These are phyloP conservation scores for Myriosclerotinia duriaeana DNA, from an alignment of 2,329 filamentous ascomycete genomes.

Conservation along the genomic window DNA sequence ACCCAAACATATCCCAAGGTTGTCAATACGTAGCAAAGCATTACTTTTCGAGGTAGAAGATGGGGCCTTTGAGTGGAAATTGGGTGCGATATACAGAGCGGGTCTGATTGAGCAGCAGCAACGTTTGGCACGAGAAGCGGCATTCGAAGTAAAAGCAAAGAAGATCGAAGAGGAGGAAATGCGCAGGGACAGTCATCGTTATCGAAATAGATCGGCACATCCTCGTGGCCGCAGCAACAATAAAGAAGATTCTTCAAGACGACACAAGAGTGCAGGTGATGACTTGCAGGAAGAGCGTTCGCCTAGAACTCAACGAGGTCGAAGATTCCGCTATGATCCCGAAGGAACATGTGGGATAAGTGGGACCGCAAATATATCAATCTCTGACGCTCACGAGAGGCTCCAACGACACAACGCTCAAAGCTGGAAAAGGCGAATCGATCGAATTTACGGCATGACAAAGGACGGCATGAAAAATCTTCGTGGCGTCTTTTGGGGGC, in stretches of 20 bases:
- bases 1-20: slow-evolving; percentile 81
- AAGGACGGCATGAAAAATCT: slow-evolving; percentile 75
- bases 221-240: slow-evolving; percentile 38
- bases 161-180: slow-evolving; percentile 73
- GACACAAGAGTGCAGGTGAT: slow-evolving; percentile 37
- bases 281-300: slow-evolving; percentile 33
- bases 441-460: slow-evolving; percentile 68
- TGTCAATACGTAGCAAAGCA: slow-evolving; percentile 78
- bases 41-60: slow-evolving; percentile 93
- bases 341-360: slow-evolving; percentile 73
- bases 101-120: slow-evolving; percentile 89
- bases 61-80: slow-evolving; percentile 94
- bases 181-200: slow-evolving; percentile 52
- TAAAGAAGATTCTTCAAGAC: slow-evolving; percentile 30
- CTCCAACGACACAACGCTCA: slow-evolving; percentile 80
- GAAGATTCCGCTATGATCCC: slow-evolving; percentile 71
- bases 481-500: slow-evolving; percentile 76
- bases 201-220: slow-evolving; percentile 53
- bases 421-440: slow-evolving; percentile 90
- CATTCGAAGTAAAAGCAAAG: slow-evolving; percentile 83
- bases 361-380: slow-evolving; percentile 67
- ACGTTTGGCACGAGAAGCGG: slow-evolving; percentile 83
- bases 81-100: slow-evolving; percentile 88
- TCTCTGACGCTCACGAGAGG: slow-evolving; percentile 72
- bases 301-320: slow-evolving; percentile 41